Evolutionary conservation across 176 grass and related monocot species (phyloP).

Genomic region (Cenchrus americanus): DNA sequence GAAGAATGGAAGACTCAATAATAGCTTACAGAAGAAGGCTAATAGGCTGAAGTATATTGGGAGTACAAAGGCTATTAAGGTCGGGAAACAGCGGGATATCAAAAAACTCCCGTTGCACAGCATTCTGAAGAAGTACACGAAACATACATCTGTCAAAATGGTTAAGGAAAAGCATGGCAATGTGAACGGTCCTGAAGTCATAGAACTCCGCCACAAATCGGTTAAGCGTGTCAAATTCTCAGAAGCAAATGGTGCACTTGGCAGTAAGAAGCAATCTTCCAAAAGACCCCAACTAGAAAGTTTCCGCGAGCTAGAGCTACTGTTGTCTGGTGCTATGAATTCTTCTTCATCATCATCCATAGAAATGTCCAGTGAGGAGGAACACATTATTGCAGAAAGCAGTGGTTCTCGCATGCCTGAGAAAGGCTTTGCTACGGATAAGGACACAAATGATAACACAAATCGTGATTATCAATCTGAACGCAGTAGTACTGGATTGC

Average conservation of each 20-base stretch:
- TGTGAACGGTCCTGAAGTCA: constrained; percentile 42
- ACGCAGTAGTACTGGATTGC: constrained; percentile 25
- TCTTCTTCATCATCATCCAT: constrained; percentile 52
- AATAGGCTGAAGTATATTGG: constrained; percentile 22
- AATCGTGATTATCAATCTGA: constrained; percentile 28
- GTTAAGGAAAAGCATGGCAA: constrained; percentile 41
- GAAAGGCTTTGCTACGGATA: constrained; percentile 11
- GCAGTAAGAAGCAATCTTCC: constrained; percentile 40
- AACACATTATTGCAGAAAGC: constrained; percentile 41
- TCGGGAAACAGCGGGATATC: constrained; percentile 25
- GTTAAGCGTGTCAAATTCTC: constrained; percentile 55
- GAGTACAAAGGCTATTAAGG: constrained; percentile 37
- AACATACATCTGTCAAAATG: constrained; percentile 60
- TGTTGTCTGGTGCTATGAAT: constrained; percentile 47
- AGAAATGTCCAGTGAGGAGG: constrained; percentile 45
- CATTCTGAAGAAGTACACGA: constrained; percentile 59
- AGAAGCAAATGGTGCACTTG: constrained; percentile 36
- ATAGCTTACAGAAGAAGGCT: constrained; percentile 36
- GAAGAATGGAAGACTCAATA: constrained; percentile 32
- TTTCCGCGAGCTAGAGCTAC: constrained; percentile 48
- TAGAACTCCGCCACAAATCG: constrained; percentile 49
- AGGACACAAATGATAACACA: constrained; percentile 23
- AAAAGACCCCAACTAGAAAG: constrained; percentile 35
- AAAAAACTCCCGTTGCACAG: constrained; percentile 54
- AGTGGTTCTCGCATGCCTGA: constrained; percentile 33